Base-by-base conservation (phyloP, 1,284 basidiomycete species). In the Rugosomyces carneus region DNA sequence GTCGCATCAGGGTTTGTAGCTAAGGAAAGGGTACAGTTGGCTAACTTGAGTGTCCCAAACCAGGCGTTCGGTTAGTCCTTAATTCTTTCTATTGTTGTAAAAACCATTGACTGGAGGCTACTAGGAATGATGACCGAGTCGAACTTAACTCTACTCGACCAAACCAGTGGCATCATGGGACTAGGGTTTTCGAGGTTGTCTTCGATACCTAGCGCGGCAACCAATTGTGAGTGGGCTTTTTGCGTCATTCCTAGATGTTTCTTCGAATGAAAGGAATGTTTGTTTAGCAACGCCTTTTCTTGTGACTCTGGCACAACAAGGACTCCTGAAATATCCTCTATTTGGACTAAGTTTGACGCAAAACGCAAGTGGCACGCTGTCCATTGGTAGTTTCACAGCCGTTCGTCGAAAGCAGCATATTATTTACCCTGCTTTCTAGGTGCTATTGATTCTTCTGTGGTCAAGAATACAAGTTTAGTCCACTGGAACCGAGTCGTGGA, bases 151-250 rank as follows among this genome's bases (percentile, higher is more conserved):
- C 64, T 88, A 50, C 63, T 66, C 13, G 76, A 84, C 56, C 62
- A 82, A 42, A 69, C 79, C 9, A 89, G 84, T 52, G 86, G 86
- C 3, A 61, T 89, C 34, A 59, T 89, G 8, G 86, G 86, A 26
- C 65, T 89, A 16, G 84, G 86, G 0, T 89, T 89, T 59, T 71
- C 84, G 21, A 73, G 86, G 21, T 67, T 88, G 21, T 88, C 87
- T 1, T 67, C 71, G 8, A 80, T 89, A 34, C 66, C 73, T 6
- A 58, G 56, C 15, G 56, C 62, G 2, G 63, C 69, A 5, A 60
- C 65, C 5, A 78, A 80, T 52, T 78, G 85, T 84, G 55, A 43
- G 75, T 60, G 13, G 42, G 5, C 10, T 26, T 26, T 5, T 26
- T 26, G 10, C 10, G 24, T 10, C 5, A 26, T 26, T 26, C 10